Percentiles rank a stretch among this genome's conserved stretches.
Evolutionary conservation across 139 green algal genomes (phyloP).

Genomic region (Chloropicon primus): DNA sequence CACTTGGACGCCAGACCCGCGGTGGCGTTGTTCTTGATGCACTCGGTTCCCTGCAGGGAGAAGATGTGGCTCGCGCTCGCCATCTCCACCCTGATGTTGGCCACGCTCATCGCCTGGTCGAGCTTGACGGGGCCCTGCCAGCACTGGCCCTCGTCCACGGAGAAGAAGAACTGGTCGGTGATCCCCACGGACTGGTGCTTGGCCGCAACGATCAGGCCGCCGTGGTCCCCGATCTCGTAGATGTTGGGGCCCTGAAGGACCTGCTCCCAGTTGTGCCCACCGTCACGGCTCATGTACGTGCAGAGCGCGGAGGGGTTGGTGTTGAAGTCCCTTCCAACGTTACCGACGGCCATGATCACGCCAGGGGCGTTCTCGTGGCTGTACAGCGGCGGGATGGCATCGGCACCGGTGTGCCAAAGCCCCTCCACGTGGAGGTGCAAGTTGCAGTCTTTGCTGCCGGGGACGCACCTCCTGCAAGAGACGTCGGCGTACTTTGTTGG

Average conservation of each 20-base stretch:
- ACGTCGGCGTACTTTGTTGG: constrained; percentile 28
- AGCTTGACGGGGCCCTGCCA: constrained; percentile 62
- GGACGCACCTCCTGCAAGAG: constrained; percentile 18
- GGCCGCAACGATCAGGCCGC: constrained; percentile 73
- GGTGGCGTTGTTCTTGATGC: constrained; percentile 19
- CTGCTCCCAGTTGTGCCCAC: constrained; percentile 74
- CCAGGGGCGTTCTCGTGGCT: constrained; percentile 64
- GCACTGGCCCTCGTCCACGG: constrained; percentile 63
- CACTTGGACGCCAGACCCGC: neutral
- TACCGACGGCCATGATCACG: constrained; percentile 77
- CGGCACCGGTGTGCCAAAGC: constrained; percentile 17
- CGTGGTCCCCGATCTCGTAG: constrained; percentile 86
- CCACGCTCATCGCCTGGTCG: constrained; percentile 48
- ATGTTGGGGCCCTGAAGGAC: constrained; percentile 58
- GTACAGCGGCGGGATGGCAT: constrained; percentile 60
- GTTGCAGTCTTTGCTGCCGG: constrained; percentile 30
- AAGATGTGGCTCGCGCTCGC: constrained; percentile 41
- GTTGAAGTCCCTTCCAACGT: constrained; percentile 43
- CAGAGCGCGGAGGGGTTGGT: constrained; percentile 28
- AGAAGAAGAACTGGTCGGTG: constrained; percentile 45
- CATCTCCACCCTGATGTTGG: constrained; percentile 70
- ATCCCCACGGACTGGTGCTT: constrained; percentile 34
- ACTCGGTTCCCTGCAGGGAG: constrained; percentile 67
- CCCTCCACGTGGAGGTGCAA: constrained; percentile 65
- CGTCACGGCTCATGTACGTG: constrained; percentile 75